Evolutionary conservation across 352 stramenopile species (phyloP).

Genomic region (Halophytophthora polymorphica): DNA sequence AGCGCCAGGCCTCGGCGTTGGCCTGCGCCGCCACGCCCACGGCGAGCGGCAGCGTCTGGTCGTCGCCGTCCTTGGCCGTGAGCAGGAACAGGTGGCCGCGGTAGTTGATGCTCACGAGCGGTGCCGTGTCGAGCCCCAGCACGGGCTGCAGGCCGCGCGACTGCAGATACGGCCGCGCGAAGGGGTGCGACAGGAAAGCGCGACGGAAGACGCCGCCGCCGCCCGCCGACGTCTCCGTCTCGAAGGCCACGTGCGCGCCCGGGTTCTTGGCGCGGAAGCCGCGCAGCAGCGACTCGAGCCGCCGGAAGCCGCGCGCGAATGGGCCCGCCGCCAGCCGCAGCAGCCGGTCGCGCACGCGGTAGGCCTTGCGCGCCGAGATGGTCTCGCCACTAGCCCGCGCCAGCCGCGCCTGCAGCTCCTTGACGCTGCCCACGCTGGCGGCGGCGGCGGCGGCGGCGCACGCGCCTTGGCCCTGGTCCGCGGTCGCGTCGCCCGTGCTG

Average conservation of each 20-base stretch:
- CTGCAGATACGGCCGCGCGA: constrained; percentile 19
- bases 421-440: constrained; percentile 23
- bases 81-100: constrained; percentile 29
- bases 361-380: constrained; percentile 31
- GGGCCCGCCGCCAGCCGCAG: constrained; percentile 24
- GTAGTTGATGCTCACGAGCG: constrained; percentile 31
- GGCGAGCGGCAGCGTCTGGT: constrained; percentile 21
- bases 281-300: constrained; percentile 24
- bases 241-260: constrained; percentile 23
- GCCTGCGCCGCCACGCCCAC: constrained; percentile 22
- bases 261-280: constrained; percentile 30
- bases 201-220: constrained; percentile 21
- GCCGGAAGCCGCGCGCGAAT: constrained; percentile 29
- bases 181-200: constrained; percentile 28
- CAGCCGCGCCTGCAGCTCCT: constrained; percentile 25
- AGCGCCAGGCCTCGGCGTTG: constrained; percentile 22
- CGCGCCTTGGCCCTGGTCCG: too few species aligned
- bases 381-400: constrained; percentile 23
- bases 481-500: too few species aligned
- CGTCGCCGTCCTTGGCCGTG: constrained; percentile 27
- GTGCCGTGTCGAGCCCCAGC: constrained; percentile 22
- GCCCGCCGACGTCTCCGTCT: constrained; percentile 12
- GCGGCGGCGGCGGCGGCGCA: too few species aligned
- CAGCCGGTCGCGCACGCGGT: constrained; percentile 30
- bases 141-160: constrained; percentile 22